Evolutionary conservation across 73 alveolate genomes (phyloP).

Genomic region (Paramecium primaurelia): DNA sequence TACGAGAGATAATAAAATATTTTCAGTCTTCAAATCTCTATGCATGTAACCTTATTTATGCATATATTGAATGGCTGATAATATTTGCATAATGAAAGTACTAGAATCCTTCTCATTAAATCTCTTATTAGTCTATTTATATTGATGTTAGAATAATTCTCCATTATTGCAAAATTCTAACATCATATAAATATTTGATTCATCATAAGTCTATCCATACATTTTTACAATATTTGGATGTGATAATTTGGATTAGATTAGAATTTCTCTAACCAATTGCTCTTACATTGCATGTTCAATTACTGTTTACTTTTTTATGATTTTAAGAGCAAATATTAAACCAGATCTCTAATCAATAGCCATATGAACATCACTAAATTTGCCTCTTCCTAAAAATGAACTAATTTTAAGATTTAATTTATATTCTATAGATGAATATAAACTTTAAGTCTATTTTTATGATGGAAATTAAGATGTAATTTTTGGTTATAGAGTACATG

Average conservation of each 20-base stretch:
- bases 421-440: not conserved
- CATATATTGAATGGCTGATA: slow-evolving; percentile 75
- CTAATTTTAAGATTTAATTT: not conserved
- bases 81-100: slow-evolving; percentile 43
- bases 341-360: slow-evolving; percentile 40
- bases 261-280: slow-evolving; percentile 3
- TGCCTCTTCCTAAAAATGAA: slow-evolving; percentile 36
- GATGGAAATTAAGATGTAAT: not conserved
- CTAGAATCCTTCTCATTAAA: slow-evolving; percentile 1
- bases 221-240: slow-evolving; percentile 35
- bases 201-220: slow-evolving; percentile 50
- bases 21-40: slow-evolving; percentile 66
- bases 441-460: not conserved
- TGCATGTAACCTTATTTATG: slow-evolving; percentile 87
- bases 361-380: slow-evolving; percentile 39
- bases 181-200: slow-evolving; percentile 12
- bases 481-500: not conserved
- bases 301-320: slow-evolving; percentile 11
- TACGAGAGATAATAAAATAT: slow-evolving; percentile 27
- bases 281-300: slow-evolving; percentile 16
- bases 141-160: slow-evolving; percentile 29
- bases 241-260: not conserved
- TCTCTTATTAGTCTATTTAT: not conserved
- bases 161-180: slow-evolving; percentile 38
- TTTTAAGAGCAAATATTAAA: slow-evolving; percentile 8